Percentiles rank a stretch among this genome's conserved stretches.
phyloP scores from a whole-genome alignment of 768 basidiomycete species.

The Suillus clintonianus region DNA sequence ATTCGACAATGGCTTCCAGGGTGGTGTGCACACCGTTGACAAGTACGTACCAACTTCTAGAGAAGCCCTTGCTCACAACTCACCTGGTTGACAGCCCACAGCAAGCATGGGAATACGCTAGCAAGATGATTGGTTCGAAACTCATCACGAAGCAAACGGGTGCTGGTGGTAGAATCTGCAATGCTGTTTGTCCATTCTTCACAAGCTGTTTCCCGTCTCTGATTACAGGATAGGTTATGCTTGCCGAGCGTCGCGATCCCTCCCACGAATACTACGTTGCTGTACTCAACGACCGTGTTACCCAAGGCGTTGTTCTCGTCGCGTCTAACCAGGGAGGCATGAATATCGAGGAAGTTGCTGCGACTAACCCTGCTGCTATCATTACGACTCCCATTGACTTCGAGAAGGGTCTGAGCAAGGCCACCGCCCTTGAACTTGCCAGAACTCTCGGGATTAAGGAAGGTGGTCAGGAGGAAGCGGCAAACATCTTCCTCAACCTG shows the following conservation, averaged over 20 bases:
- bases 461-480: slow-evolving; percentile 80
- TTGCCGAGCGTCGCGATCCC: slow-evolving; percentile 92
- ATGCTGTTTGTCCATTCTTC: slow-evolving; percentile 63
- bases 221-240: slow-evolving; percentile 77
- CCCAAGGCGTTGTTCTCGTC: slow-evolving; percentile 90
- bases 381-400: slow-evolving; percentile 93
- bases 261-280: slow-evolving; percentile 98
- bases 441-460: slow-evolving; percentile 87
- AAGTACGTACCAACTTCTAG: slow-evolving; percentile 50
- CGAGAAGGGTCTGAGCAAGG: slow-evolving; percentile 73
- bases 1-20: slow-evolving; percentile 94
- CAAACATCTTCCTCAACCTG: slow-evolving; percentile 89
- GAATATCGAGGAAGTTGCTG: slow-evolving; percentile 99
- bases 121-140: slow-evolving; percentile 91
- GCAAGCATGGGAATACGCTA: slow-evolving; percentile 84
- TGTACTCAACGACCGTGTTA: slow-evolving; percentile 89
- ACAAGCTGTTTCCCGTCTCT: slow-evolving; percentile 9
- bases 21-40: slow-evolving; percentile 93
- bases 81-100: slow-evolving; percentile 57
- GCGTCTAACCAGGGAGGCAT: slow-evolving; percentile 95
- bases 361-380: slow-evolving; percentile 91
- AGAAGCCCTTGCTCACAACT: slow-evolving; percentile 4
- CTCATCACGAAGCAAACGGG: slow-evolving; percentile 99
- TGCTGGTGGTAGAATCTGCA: slow-evolving; percentile 88
- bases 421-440: slow-evolving; percentile 77